Conservation (phyloP, 768 basidiomycete genomes). For the Lentinus tigrinus region DNA sequence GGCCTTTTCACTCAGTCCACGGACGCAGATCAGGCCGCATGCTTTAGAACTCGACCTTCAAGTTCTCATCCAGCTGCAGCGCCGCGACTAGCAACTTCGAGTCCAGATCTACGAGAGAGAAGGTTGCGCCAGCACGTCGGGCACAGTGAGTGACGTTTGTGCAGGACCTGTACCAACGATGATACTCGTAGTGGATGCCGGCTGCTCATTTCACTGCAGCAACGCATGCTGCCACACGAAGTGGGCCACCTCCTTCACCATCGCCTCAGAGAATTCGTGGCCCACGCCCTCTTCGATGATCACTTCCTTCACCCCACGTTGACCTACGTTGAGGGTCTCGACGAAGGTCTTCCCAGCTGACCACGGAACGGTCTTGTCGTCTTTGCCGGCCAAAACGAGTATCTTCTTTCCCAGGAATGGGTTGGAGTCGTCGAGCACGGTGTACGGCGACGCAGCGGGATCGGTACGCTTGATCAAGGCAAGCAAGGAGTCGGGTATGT, state of each 20-base stretch:
- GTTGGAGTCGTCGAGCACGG: constrained; percentile 39
- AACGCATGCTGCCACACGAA: constrained; percentile 28
- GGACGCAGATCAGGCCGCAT: constrained; percentile 5
- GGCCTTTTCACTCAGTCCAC: constrained; percentile 4
- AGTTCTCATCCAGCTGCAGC: constrained; percentile 4
- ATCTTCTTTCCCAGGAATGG: constrained; percentile 73
- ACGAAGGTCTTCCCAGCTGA: constrained; percentile 55
- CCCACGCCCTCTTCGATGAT: constrained; percentile 55
- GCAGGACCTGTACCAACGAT: too few relatives aligned
- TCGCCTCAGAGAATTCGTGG: constrained; percentile 60
- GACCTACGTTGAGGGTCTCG: constrained; percentile 50
- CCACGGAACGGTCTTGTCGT: constrained; percentile 70
- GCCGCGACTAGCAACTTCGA: constrained; percentile 8
- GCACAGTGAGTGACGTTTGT: too few relatives aligned
- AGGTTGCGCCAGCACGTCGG: not conserved
- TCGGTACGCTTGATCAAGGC: constrained; percentile 46
- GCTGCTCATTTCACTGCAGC: not conserved
- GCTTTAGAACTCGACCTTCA: constrained; percentile 19
- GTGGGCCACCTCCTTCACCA: constrained; percentile 51
- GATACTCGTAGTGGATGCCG: too few relatives aligned
- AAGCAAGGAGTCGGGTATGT: constrained; percentile 55
- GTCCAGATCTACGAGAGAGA: constrained; percentile 10
- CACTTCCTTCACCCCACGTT: constrained; percentile 53
- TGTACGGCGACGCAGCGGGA: constrained; percentile 44
- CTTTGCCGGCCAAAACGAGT: constrained; percentile 65